Percentiles rank a stretch among this genome's conserved stretches.
These are phyloP conservation scores for Lithospermum erythrorhizon DNA, from an alignment of 257 asterid genomes.

Conservation along the genomic window DNA sequence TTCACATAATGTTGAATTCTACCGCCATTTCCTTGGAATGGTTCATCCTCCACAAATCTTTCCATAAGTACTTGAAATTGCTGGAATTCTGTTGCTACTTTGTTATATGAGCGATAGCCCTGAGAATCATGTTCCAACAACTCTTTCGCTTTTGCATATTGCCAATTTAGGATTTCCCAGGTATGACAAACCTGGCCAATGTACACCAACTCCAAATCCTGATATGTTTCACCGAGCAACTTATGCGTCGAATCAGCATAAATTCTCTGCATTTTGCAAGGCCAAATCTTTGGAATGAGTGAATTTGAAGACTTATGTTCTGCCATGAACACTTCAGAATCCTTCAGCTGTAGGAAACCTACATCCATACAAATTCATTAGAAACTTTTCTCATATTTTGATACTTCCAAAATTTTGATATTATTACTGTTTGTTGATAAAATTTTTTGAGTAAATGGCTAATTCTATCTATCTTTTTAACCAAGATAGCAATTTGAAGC, in stretches of 20 bases:
- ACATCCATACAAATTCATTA: slow-evolving; percentile 4
- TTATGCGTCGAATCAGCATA: slow-evolving; percentile 55
- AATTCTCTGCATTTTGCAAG: slow-evolving; percentile 39
- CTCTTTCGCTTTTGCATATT: slow-evolving; percentile 37
- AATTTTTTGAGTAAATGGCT: slow-evolving; percentile 10
- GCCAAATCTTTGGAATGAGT: slow-evolving; percentile 28
- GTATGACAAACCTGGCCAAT: slow-evolving; percentile 71
- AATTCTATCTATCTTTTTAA: not conserved
- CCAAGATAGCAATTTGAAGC: too few species aligned
- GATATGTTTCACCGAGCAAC: slow-evolving; percentile 36
- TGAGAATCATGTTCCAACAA: slow-evolving; percentile 29
- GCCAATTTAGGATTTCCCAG: slow-evolving; percentile 72
- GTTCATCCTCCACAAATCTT: slow-evolving; percentile 73
- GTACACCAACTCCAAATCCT: slow-evolving; percentile 57
- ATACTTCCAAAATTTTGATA: not conserved
- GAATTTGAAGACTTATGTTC: slow-evolving; percentile 25
- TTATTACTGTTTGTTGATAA: not conserved
- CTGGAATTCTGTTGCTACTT: slow-evolving; percentile 56
- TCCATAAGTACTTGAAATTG: slow-evolving; percentile 73
- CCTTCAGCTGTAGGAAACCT: slow-evolving; percentile 77
- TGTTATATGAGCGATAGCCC: slow-evolving; percentile 41
- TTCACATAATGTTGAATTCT: slow-evolving; percentile 47
- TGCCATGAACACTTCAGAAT: slow-evolving; percentile 31
- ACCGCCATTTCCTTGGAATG: slow-evolving; percentile 34
- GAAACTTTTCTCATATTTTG: not conserved